Base-by-base conservation (phyloP, 148 eudicot species). In the Simmondsia chinensis region DNA sequence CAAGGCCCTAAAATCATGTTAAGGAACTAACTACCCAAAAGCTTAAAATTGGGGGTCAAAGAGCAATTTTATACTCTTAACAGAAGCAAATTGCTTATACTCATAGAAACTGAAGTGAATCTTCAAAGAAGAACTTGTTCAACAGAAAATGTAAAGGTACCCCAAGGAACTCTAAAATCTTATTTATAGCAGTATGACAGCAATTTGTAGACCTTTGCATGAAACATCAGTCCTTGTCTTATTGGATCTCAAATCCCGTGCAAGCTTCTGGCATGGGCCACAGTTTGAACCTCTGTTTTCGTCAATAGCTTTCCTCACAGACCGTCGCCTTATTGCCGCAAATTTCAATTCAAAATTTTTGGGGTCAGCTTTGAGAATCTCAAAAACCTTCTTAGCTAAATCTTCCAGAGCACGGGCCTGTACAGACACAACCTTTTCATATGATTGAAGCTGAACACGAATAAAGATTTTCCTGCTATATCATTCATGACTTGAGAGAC, bases 321-420 rank as follows among this genome's bases (percentile, higher is more conserved):
- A 77, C 71, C 83, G 72, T 54, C 82, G 54, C 37, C 76, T 75
- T 27, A 71, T 68, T 33, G 65, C 61, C 27, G 67, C 42, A 48
- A 70, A 80, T 64, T 88, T 77, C 16, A 34, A 14, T 40, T 70
- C 79, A 24, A 88, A 71, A 27, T 72, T 83, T 37, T 59, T 56
- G 14, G 80, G 87, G 62, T 73, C 76, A 20, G 66, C 73, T 64
- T 67, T 75, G 5, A 88, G 72, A 19, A 54, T 57, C 35, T 73
- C 59, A 18, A 88, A 80, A 32, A 83, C 74, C 61, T 71, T 83
- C 52, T 62, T 77, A 7, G 94, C 87, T 63, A 83, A 35, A 20
- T 80, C 89, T 53, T 75, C 68, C 38, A 83, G 70, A 39, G 69
- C 81, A 49, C 83, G 96, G 50, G 94, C 96, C 96, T 87, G 66